Evolutionary conservation across 371 early-diverging fungal genomes (phyloP), one percentile per base, ranked within the genome.

Genomic region (Rhizomucor miehei): DNA sequence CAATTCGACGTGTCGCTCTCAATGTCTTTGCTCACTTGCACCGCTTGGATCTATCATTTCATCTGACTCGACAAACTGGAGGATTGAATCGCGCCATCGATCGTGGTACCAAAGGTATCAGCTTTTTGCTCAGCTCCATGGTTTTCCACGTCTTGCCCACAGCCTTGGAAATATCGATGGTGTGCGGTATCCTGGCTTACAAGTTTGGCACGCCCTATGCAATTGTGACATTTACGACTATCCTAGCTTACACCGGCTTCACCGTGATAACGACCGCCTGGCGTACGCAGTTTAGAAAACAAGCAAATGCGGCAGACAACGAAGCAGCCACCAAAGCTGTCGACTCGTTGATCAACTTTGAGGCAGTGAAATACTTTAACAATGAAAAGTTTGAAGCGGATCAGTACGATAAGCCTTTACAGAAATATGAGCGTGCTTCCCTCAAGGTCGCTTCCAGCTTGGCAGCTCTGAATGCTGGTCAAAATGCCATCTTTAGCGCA

Each of bases 51-150:
- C 77, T 94, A 55, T 77, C 80, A 11, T 98, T 94, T 69, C 97
- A 97, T 69, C 67, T 96, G 16, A 80, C 86, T 21, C 81, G 95
- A 20, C 94, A 96, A 71, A 97, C 98, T 0, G 98, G 98, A 56
- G 98, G 94, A 9, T 76, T 98, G 34, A 89, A 90, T 44, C 82
- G 98, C 12, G 95, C 98, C 19, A 94, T 98, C 60, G 98, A 98
- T 71, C 87, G 98, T 39, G 98, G 98, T 56, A 96, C 97, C 49
- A 98, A 97, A 88, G 98, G 97, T 34, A 95, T 98, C 63, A 92
- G 92, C 52, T 93, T 93, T 64, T 77, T 97, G 52, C 81, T 96
- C 19, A 87, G 90, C 43, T 89, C 94, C 14, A 81, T 97, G 70
- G 94, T 98, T 9, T 92, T 98, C 64, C 94, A 98, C 62, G 79